phyloP scores from a whole-genome alignment of 805 yeast species.

The Saccharomycopsis fermentans region DNA sequence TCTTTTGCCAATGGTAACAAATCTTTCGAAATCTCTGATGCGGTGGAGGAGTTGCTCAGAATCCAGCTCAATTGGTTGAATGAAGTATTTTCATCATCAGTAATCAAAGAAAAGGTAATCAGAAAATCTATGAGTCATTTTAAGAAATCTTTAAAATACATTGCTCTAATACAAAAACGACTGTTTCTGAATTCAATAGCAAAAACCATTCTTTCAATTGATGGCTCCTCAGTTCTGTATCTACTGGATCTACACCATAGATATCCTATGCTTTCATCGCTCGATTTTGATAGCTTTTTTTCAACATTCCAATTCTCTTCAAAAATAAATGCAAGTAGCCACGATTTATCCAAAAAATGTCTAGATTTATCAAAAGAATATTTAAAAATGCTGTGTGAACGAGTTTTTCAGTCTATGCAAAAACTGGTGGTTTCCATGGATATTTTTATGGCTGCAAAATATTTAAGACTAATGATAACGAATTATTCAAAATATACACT shows the following conservation, averaged over 20 bases:
- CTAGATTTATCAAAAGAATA: background rate
- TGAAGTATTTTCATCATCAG: background rate
- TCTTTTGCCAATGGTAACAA: background rate
- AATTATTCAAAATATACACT: background rate
- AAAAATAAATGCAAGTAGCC: background rate
- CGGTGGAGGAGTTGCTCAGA: background rate
- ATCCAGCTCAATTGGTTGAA: background rate
- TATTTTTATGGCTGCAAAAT: background rate
- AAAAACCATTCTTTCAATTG: background rate
- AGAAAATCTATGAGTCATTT: background rate
- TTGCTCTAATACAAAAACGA: background rate
- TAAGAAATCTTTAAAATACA: background rate
- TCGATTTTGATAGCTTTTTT: background rate
- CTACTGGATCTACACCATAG: conserved; percentile 1
- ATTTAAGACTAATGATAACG: background rate
- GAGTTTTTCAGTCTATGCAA: background rate
- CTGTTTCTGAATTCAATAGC: background rate
- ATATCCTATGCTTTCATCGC: background rate
- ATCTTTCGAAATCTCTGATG: background rate
- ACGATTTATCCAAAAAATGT: background rate
- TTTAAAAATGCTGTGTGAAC: background rate
- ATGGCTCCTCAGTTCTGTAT: background rate
- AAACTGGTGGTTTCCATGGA: background rate
- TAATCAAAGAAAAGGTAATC: background rate
- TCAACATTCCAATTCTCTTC: background rate